Evolutionary conservation across 148 eudicot genomes (phyloP).

Genomic region (Cornus florida): DNA sequence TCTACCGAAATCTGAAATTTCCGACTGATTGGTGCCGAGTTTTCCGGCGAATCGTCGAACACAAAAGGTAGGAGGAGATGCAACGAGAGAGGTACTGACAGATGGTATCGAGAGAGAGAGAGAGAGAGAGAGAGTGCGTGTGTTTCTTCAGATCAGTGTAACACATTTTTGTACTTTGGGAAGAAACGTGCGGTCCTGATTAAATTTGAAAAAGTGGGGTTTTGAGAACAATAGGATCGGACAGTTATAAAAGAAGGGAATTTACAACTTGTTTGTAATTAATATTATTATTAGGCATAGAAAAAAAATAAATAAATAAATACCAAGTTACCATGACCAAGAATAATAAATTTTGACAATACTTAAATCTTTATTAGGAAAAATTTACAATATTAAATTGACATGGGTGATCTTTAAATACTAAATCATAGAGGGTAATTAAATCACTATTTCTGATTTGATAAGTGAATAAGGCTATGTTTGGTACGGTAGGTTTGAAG

Average conservation of each 20-base stretch:
- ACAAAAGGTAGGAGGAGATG: not conserved
- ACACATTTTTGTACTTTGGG: not conserved
- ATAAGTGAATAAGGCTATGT: too few relatives aligned
- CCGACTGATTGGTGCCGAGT: not conserved
- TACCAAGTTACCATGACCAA: too few relatives aligned
- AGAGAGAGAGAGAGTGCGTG: too few relatives aligned
- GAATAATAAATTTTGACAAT: too few relatives aligned
- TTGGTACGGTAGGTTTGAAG: too few relatives aligned
- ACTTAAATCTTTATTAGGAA: too few relatives aligned
- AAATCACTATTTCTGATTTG: too few relatives aligned
- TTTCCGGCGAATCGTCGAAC: slow-evolving; percentile 7
- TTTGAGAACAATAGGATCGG: not conserved
- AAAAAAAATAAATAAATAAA: too few relatives aligned
- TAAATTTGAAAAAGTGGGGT: not conserved
- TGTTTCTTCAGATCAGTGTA: not conserved
- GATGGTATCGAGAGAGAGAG: not conserved
- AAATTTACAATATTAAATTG: too few relatives aligned
- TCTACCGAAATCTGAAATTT: not conserved
- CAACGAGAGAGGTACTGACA: not conserved
- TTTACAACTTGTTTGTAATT: not conserved
- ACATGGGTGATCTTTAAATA: too few relatives aligned
- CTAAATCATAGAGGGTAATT: too few relatives aligned
- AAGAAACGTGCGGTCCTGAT: not conserved
- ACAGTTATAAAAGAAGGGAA: not conserved
- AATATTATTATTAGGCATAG: too few relatives aligned